Conservation (phyloP, 23 red algal species). For the Gracilaria domingensis region DNA sequence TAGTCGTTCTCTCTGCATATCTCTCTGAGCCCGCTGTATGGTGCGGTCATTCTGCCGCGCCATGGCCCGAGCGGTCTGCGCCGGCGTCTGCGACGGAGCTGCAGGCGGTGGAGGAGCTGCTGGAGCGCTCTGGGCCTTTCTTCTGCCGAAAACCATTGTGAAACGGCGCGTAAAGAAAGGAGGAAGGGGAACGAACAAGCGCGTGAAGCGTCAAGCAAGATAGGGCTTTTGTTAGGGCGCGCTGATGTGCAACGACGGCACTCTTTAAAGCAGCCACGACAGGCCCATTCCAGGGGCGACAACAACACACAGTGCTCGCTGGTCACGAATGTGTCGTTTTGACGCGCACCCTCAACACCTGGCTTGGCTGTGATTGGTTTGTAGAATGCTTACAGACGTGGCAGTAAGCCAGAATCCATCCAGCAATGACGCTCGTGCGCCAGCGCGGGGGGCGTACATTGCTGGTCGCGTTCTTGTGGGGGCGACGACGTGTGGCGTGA, state of each 20-base stretch:
- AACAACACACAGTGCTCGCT: background rate
- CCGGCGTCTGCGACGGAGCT: constrained; percentile 31
- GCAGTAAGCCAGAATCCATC: background rate
- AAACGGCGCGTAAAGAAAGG: background rate
- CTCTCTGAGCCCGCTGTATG: constrained; percentile 56
- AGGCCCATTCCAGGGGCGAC: too few relatives aligned
- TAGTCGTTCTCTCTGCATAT: constrained; percentile 89
- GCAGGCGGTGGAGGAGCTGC: constrained; percentile 25
- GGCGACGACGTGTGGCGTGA: background rate
- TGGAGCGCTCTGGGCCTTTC: background rate
- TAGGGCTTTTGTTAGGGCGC: background rate
- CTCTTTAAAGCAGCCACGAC: background rate
- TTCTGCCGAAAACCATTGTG: constrained; percentile 28
- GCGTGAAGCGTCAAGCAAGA: too few relatives aligned
- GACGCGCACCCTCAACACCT: background rate
- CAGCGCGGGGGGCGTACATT: background rate
- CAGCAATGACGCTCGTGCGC: background rate
- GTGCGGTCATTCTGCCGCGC: constrained; percentile 62
- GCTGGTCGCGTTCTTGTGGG: background rate
- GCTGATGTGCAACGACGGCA: background rate
- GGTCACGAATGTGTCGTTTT: background rate
- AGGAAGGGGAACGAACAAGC: background rate
- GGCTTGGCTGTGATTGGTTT: background rate
- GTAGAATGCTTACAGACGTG: background rate
- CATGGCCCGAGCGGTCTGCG: constrained; percentile 34